Evolutionary conservation across 2,329 filamentous ascomycete species (phyloP), one percentile per base, ranked within the genome.

Genomic region (Cercospora brassicicola): DNA sequence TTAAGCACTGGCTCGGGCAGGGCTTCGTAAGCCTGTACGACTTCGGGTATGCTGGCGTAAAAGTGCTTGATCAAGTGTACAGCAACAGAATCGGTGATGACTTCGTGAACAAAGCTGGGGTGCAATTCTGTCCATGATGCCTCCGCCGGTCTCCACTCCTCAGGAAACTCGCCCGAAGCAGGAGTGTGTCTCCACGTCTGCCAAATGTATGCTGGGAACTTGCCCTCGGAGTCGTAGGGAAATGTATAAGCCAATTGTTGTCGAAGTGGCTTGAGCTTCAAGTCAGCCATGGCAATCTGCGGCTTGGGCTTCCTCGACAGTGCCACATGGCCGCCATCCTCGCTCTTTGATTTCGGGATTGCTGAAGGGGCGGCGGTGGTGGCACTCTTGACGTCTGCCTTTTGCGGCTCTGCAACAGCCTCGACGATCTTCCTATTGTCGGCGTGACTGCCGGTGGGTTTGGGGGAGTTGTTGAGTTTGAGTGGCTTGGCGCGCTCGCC

Each of bases 131-230:
- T 90, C 95, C 95, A 99, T 69, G 91, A 93, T 13, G 92, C 91
- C 82, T 98, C 95, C 68, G 93, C 86, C 57, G 91, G 88, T 69
- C 94, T 89, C 77, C 97, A 94, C 20, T 84, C 82, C 70, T 90
- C 88, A 10, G 81, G 81, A 78, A 99, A 99, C 69, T 91, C 85
- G 61, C 88, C 85, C 23, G 92, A 91, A 1, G 89, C 87, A 0
- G 94, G 94, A 0, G 89, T 91, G 76, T 88, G 90, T 80, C 96
- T 97, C 95, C 95, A 99, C 13, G 95, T 99, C 84, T 99, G 95
- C 95, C 95, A 99, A 77, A 99, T 96, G 83, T 97, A 98, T 66
- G 93, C 94, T 2, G 95, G 95, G 79, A 98, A 98, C 79, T 94
- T 96, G 74, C 85, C 81, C 76, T 93, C 89, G 70, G 94, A 85